Evolutionary conservation across 73 alveolate genomes (phyloP), one percentile per base, ranked within the genome.

Genomic region (Urostyla sp.): DNA sequence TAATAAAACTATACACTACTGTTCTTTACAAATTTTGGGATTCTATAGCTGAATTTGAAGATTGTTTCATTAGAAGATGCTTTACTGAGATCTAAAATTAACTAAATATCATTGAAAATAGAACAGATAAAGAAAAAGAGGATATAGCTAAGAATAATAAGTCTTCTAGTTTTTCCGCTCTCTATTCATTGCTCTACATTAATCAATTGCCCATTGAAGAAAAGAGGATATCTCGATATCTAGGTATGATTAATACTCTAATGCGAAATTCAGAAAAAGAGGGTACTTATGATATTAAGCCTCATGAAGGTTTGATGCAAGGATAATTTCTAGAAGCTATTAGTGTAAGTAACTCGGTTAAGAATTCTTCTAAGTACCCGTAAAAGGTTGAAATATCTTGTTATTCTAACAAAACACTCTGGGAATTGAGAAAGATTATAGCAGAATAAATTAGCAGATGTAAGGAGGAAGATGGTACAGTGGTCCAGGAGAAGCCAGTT

Each of bases 221-320:
- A 24, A 76, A 36, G 32, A 76, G 52, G 55, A 15, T 35, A 34
- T 56, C 53, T 58, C 24, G 67, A 45, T 85, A 86, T 56, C 31
- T 95, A 11, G 43, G 61, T n/a, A 53, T 95, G 16, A 38, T 93
- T 32, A 87, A 85, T 24, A 78, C 78, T 40, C 67, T 82, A 20
- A 85, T 95, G 26, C 85, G 61, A 31, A 88, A 93, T 73, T 78
- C 96, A 49, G 99, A 95, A 60, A 66, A 61, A 24, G 55, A 88
- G 63, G 99, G 99, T 43, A 92, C 95, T 18, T 83, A 92, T 0
- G 98, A 97, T 24, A 77, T 93, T 31, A 90, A 84, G 55, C 80
- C 92, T 16, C 95, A 93, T 34, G 31, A 73, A 18, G 54, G 89
- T 15, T 21, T 86, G 0, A 54, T 28, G 13, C 49, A 67, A 49